Percentiles rank a stretch among this genome's conserved stretches.
Evolutionary conservation across 495 filamentous ascomycete genomes (phyloP).

Genomic region (Baudoinia panamericana): DNA sequence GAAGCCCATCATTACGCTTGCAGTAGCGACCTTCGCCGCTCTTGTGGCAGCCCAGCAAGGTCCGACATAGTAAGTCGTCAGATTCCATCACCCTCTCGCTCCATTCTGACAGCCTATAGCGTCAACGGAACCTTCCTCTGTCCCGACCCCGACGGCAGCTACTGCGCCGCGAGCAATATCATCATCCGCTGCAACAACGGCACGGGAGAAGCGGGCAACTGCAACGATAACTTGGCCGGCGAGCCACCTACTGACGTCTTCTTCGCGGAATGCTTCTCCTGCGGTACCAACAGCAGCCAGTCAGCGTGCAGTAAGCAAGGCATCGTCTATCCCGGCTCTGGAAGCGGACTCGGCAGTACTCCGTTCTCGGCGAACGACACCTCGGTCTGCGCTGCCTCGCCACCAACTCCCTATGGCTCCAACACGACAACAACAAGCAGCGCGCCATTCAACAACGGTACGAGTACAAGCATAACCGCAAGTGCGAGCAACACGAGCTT

Average conservation of each 20-base stretch:
- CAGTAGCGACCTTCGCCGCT: background rate
- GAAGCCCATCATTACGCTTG: background rate
- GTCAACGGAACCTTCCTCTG: conserved; percentile 18
- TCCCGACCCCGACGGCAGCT: conserved; percentile 17
- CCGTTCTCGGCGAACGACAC: conserved; percentile 1
- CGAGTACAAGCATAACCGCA: too few relatives aligned
- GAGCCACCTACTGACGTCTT: conserved; percentile 14
- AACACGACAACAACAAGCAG: too few relatives aligned
- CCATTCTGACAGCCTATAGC: too few relatives aligned
- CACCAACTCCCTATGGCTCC: too few relatives aligned
- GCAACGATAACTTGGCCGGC: conserved; percentile 23
- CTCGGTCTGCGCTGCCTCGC: background rate
- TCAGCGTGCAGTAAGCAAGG: conserved; percentile 23
- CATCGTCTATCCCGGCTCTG: conserved; percentile 8
- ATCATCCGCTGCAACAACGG: conserved; percentile 24
- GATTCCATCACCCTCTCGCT: background rate
- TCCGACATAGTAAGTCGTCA: background rate
- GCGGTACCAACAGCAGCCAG: conserved; percentile 12
- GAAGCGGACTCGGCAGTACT: background rate
- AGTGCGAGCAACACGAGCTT: too few relatives aligned
- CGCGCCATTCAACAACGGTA: too few relatives aligned
- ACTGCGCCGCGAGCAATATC: conserved; percentile 23
- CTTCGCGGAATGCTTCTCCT: conserved; percentile 18
- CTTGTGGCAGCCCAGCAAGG: background rate
- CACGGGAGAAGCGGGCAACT: conserved; percentile 22